phyloP scores from a whole-genome alignment of 2,329 filamentous ascomycete genomes.

The Cladophialophora immunda region DNA sequence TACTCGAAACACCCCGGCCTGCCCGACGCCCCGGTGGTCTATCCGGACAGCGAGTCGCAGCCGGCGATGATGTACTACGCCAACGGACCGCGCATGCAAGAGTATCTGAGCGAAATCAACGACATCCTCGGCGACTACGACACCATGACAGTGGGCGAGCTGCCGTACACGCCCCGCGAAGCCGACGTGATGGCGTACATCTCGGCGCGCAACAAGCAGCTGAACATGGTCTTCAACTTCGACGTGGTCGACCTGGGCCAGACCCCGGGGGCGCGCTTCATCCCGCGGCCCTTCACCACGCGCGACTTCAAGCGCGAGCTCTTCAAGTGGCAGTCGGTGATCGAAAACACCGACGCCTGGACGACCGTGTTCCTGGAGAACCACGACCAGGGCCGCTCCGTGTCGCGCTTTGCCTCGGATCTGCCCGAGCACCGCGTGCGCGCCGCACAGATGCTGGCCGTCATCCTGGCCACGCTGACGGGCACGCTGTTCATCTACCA shows the following conservation, averaged over 20 bases:
- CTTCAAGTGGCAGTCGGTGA: slow-evolving; percentile 61
- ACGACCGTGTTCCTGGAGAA: slow-evolving; percentile 70
- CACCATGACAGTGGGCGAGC: slow-evolving; percentile 75
- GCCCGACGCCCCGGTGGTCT: slow-evolving; percentile 64
- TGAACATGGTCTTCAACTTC: slow-evolving; percentile 76
- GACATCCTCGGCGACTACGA: slow-evolving; percentile 65
- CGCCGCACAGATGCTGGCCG: slow-evolving; percentile 63
- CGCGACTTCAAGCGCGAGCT: slow-evolving; percentile 60
- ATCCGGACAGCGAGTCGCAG: slow-evolving; percentile 56
- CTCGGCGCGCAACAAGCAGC: slow-evolving; percentile 61
- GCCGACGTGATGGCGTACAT: slow-evolving; percentile 68
- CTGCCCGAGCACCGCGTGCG: slow-evolving; percentile 53
- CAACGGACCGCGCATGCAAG: slow-evolving; percentile 74
- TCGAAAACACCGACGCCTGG: slow-evolving; percentile 60
- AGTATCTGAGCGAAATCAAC: slow-evolving; percentile 73
- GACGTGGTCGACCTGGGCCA: slow-evolving; percentile 70
- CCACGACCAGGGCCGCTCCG: slow-evolving; percentile 67
- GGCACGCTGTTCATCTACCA: slow-evolving; percentile 68
- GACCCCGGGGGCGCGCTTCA: slow-evolving; percentile 60
- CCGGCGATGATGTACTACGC: slow-evolving; percentile 65
- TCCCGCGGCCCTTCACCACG: slow-evolving; percentile 56
- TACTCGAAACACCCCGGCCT: slow-evolving; percentile 66
- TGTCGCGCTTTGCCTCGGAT: slow-evolving; percentile 62
- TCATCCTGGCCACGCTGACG: slow-evolving; percentile 57
- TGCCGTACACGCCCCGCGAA: slow-evolving; percentile 69